Evolutionary conservation across 768 basidiomycete species (phyloP), one percentile per base, ranked within the genome.

Genomic region (Pulveroboletus sp.): DNA sequence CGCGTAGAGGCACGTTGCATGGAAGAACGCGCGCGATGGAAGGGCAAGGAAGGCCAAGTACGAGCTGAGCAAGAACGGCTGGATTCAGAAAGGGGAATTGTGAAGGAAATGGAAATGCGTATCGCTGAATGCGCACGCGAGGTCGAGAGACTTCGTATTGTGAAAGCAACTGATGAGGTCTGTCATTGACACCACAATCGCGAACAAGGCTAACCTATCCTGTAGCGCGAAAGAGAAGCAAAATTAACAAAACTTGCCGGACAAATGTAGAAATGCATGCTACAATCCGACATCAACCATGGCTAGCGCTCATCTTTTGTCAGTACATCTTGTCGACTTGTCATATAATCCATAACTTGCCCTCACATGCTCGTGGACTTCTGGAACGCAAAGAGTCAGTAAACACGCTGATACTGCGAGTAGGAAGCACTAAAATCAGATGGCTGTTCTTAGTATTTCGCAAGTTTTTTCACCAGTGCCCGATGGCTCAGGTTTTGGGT

Each of bases 41-140:
- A 84, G 46, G 69, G 72, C 1, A 73, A 77, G 6, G 67, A 75
- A 54, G 75, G 75, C 0, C 75, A 79, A 43, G 64, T 83, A 19
- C 66, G 56, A 7, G 68, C 76, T 0, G 73, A 77, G 45, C 71
- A 71, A 19, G 77, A 79, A 48, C 64, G 71, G 4, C 63, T 87
- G 21, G 78, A 81, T 21, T 70, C 70, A 1, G 69, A 77, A 17
- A 74, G 77, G 37, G 72, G 75, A 21, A 79, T 77, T 7, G 81
- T 84, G 3, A 72, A 63, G 44, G 76, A 82, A 43, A 75, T 79
- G 20, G 87, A 85, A 1, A 73, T 79, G 43, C 77, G 76, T 56
- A 69, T 90, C 45, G 76, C 81, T 43, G 82, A 82, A 46, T 90
- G 90, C 72, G 76, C 77, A n/a, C 75, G 78, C 45, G 86, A 90